phyloP scores from a whole-genome alignment of 139 green algal species.

The Picochlorum costavermella region DNA sequence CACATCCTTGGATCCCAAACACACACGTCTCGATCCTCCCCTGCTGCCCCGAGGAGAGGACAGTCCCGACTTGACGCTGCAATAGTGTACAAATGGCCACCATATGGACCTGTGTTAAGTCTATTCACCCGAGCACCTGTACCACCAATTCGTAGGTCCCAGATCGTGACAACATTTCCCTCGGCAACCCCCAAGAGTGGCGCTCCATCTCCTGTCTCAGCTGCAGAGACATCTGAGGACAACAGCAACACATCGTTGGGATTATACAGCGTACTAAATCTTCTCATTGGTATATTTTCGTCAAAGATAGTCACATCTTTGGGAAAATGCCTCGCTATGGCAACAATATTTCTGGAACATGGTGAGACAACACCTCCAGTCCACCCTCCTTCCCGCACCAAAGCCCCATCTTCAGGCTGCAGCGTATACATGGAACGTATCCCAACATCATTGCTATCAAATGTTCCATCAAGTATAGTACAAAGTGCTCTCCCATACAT shows the following conservation, averaged over 20 bases:
- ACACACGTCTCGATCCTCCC: slow-evolving; percentile 16
- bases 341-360: slow-evolving; percentile 9
- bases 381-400: slow-evolving; percentile 19
- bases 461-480: too few relatives aligned
- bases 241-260: slow-evolving; percentile 25
- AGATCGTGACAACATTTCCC: slow-evolving; percentile 22
- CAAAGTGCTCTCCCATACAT: slow-evolving; percentile 21
- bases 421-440: not conserved
- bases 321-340: slow-evolving; percentile 22
- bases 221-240: slow-evolving; percentile 11
- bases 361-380: slow-evolving; percentile 21
- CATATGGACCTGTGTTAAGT: slow-evolving; percentile 11
- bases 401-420: slow-evolving; percentile 3
- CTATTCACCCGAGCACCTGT: slow-evolving; percentile 13
- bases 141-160: slow-evolving; percentile 19
- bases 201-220: not conserved
- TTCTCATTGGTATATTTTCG: slow-evolving; percentile 12
- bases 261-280: slow-evolving; percentile 22
- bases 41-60: slow-evolving; percentile 19
- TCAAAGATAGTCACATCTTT: slow-evolving; percentile 32
- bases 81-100: slow-evolving; percentile 20
- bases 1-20: slow-evolving; percentile 31
- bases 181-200: slow-evolving; percentile 25
- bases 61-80: not conserved
- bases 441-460: not conserved